A percentile compares a stretch with the other conserved stretches of the same genome.
These are phyloP conservation scores for Dactylellina sp. DNA, from an alignment of 2,329 filamentous ascomycete species.

Conservation along the genomic window DNA sequence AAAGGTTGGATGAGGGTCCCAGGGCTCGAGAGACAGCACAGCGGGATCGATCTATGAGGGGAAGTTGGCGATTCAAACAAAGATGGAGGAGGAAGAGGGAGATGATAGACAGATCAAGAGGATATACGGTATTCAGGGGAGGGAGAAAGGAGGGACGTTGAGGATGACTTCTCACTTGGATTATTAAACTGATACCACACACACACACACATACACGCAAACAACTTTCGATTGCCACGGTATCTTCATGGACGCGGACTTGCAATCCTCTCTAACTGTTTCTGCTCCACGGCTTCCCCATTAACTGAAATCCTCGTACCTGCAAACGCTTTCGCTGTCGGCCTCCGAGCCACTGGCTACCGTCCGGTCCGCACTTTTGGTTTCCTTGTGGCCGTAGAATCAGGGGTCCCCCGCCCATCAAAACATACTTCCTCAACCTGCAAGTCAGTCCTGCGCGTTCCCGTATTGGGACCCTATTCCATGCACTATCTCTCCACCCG, in stretches of 20 bases:
- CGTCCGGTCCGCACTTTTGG: slow-evolving; percentile 22
- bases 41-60: too few species aligned
- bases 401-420: slow-evolving; percentile 50
- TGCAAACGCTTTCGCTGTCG: slow-evolving; percentile 18
- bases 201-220: background rate
- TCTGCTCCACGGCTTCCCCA: slow-evolving; percentile 24
- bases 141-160: background rate
- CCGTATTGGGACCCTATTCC: slow-evolving; percentile 1
- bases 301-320: too few species aligned
- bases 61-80: too few species aligned
- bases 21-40: slow-evolving; percentile 3
- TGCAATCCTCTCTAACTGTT: slow-evolving; percentile 2
- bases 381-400: too few species aligned
- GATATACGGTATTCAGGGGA: background rate
- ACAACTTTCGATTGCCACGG: slow-evolving; percentile 1
- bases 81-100: slow-evolving; percentile 5
- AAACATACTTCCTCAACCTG: slow-evolving; percentile 51
- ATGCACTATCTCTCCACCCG: too few species aligned
- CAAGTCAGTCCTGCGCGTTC: slow-evolving; percentile 34
- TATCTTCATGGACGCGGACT: too few species aligned
- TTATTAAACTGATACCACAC: too few species aligned
- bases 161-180: too few species aligned
- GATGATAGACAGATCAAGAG: slow-evolving; percentile 1
- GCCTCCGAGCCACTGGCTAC: slow-evolving; percentile 32
- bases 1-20: slow-evolving; percentile 5